These are phyloP conservation scores for Cephalotrichum gorgonifer DNA, from an alignment of 2,329 filamentous ascomycete species.

Conservation along the genomic window DNA sequence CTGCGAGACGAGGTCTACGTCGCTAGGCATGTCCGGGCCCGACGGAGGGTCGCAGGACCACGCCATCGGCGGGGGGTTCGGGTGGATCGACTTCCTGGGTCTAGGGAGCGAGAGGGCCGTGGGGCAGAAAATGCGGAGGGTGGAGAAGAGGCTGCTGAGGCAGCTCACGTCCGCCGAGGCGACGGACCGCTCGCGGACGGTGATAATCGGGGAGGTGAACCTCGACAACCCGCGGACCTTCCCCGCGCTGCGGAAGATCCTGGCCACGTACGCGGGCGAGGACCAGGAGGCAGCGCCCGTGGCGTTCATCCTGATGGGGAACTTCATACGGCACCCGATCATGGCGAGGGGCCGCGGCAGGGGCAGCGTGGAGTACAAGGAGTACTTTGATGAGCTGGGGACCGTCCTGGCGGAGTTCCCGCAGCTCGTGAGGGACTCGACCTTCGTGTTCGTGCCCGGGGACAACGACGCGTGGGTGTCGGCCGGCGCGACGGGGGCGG, in stretches of 20 bases:
- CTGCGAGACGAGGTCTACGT: conserved; percentile 72
- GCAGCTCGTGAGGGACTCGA: conserved; percentile 63
- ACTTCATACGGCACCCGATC: conserved; percentile 61
- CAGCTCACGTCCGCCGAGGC: conserved; percentile 21
- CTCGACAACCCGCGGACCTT: conserved; percentile 77
- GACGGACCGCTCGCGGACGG: conserved; percentile 40
- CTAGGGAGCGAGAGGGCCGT: conserved; percentile 80
- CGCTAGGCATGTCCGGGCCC: conserved; percentile 58
- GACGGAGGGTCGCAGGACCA: conserved; percentile 46
- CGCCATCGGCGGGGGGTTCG: conserved; percentile 71
- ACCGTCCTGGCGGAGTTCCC: conserved; percentile 76
- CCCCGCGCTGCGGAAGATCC: conserved; percentile 68
- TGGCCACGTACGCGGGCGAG: conserved; percentile 61
- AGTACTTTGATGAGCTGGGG: conserved; percentile 84
- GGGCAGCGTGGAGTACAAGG: conserved; percentile 92
- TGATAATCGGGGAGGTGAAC: conserved; percentile 79
- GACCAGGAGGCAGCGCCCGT: conserved; percentile 58
- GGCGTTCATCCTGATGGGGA: conserved; percentile 74
- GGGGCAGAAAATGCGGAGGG: conserved; percentile 69
- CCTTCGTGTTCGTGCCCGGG: conserved; percentile 87
- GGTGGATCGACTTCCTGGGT: conserved; percentile 94
- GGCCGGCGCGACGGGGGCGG: conserved; percentile 67
- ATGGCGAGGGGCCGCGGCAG: conserved; percentile 60
- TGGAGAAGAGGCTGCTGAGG: conserved; percentile 61
- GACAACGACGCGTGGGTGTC: conserved; percentile 98